A percentile compares a stretch with the other conserved stretches of the same genome.
Evolutionary conservation across 176 grass and related monocot species (phyloP).

Genomic region (Triticum timopheevii): DNA sequence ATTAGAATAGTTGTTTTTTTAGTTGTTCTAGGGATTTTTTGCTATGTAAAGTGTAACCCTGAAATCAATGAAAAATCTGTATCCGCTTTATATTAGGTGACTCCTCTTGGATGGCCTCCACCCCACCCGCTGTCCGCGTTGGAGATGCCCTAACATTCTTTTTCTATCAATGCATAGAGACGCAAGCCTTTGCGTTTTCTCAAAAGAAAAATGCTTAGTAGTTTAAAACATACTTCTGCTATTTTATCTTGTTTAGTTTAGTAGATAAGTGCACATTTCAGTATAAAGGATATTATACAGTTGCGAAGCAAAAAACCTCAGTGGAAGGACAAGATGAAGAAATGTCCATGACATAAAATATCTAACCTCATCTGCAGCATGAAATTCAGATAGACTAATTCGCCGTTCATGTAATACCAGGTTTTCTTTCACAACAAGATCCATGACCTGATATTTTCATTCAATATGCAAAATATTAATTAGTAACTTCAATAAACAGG

Average conservation of each 20-base stretch:
- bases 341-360: constrained; percentile 16
- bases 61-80: too few relatives aligned
- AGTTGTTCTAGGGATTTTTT: too few relatives aligned
- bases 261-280: background rate
- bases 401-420: constrained; percentile 75
- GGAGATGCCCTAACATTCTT: too few relatives aligned
- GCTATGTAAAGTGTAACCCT: too few relatives aligned
- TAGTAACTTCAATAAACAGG: constrained; percentile 2
- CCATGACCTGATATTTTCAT: constrained; percentile 81
- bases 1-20: too few relatives aligned
- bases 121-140: too few relatives aligned
- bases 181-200: too few relatives aligned
- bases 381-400: constrained; percentile 98
- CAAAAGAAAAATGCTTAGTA: background rate
- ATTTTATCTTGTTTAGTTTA: background rate
- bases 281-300: constrained; percentile 10
- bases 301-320: background rate
- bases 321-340: background rate
- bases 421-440: constrained; percentile 87
- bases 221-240: background rate
- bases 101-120: too few relatives aligned
- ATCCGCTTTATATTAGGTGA: too few relatives aligned
- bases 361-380: constrained; percentile 94
- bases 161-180: too few relatives aligned
- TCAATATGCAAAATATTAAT: background rate